Evolutionary conservation across 106 monocot species (phyloP).

Genomic region (Vanilla planifolia): DNA sequence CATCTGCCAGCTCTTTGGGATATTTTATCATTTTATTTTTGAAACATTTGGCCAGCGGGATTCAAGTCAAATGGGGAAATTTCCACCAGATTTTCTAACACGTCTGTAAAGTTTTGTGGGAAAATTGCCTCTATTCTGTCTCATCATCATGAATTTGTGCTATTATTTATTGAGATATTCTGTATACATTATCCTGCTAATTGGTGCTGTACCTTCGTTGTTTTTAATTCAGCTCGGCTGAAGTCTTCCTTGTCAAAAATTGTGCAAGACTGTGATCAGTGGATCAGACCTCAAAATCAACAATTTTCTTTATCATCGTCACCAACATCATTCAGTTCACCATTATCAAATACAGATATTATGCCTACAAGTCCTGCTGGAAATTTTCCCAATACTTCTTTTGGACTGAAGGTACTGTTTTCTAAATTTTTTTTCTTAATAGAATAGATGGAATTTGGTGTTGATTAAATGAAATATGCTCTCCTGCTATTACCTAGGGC

Average conservation of each 20-base stretch:
- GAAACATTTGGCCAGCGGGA: constrained; percentile 80
- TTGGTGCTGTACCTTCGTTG: constrained; percentile 4
- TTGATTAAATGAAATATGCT: no score
- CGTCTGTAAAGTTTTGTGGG: constrained; percentile 25
- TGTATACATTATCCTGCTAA: background rate
- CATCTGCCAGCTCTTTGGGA: constrained; percentile 84
- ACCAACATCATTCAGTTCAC: constrained; percentile 30
- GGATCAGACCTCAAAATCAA: constrained; percentile 54
- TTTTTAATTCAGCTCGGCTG: constrained; percentile 53
- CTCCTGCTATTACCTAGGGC: no score
- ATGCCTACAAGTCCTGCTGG: constrained; percentile 71
- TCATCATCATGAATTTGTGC: background rate
- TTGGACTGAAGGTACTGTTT: constrained; percentile 72
- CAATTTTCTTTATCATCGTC: constrained; percentile 40
- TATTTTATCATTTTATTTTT: constrained; percentile 79
- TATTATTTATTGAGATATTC: background rate
- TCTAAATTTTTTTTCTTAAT: background rate
- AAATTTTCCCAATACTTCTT: constrained; percentile 43
- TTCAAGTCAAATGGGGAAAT: constrained; percentile 45
- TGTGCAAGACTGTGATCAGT: constrained; percentile 87
- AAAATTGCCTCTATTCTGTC: background rate
- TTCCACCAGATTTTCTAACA: constrained; percentile 27
- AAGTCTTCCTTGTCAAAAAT: constrained; percentile 73
- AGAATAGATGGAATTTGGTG: background rate
- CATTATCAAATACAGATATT: constrained; percentile 63